Evolutionary conservation across 768 basidiomycete genomes (phyloP).

Genomic region (Lanmaoa pseudosensibilis): DNA sequence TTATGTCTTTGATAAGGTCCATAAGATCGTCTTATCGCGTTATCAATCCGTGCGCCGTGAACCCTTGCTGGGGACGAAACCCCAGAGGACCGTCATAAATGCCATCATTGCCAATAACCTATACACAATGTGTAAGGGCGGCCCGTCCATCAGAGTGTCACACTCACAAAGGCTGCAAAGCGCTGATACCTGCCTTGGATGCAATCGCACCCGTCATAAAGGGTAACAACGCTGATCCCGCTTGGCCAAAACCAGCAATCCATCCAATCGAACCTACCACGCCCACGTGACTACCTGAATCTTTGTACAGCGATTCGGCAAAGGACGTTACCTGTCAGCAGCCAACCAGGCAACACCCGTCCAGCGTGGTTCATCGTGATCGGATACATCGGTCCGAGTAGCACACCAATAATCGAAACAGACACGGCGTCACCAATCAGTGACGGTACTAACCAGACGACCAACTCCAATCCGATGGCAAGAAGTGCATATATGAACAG

Average conservation of each 20-base stretch:
- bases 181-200: slow-evolving; percentile 51
- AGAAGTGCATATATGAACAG: slow-evolving; percentile 53
- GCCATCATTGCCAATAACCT: slow-evolving; percentile 43
- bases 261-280: slow-evolving; percentile 57
- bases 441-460: slow-evolving; percentile 57
- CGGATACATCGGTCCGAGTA: slow-evolving; percentile 54
- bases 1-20: neutral
- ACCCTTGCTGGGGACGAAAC: slow-evolving; percentile 37
- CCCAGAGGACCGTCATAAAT: slow-evolving; percentile 43
- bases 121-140: neutral
- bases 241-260: slow-evolving; percentile 69
- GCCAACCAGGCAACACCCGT: slow-evolving; percentile 66
- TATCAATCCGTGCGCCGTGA: slow-evolving; percentile 20
- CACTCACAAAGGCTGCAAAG: slow-evolving; percentile 38
- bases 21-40: neutral
- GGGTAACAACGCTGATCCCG: slow-evolving; percentile 69
- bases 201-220: slow-evolving; percentile 74
- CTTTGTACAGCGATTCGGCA: neutral
- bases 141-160: neutral
- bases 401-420: slow-evolving; percentile 54
- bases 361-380: slow-evolving; percentile 69
- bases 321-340: slow-evolving; percentile 46
- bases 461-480: slow-evolving; percentile 54
- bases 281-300: neutral
- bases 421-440: slow-evolving; percentile 54